Percentiles rank a stretch among this genome's conserved stretches.
These are phyloP conservation scores for Capsicum baccatum DNA, from an alignment of 257 asterid species.

Conservation along the genomic window DNA sequence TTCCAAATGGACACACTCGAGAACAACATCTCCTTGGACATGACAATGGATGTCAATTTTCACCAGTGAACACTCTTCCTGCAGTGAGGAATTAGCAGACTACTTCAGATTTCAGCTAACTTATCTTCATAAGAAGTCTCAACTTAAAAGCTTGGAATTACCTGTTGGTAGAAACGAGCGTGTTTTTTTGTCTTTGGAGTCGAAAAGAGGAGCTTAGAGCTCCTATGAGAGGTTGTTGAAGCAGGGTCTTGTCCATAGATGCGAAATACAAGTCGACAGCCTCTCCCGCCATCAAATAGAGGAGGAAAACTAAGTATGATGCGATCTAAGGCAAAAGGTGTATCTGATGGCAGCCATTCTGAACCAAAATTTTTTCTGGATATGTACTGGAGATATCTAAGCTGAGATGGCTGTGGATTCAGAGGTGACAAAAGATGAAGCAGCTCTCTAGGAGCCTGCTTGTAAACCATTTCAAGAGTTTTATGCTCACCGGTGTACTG, in stretches of 20 bases:
- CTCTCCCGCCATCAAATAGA: slow-evolving; percentile 72
- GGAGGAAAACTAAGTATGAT: slow-evolving; percentile 77
- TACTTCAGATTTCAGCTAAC: slow-evolving; percentile 34
- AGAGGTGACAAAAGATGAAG: slow-evolving; percentile 93
- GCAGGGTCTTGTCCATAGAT: slow-evolving; percentile 92
- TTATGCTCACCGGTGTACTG: slow-evolving; percentile 94
- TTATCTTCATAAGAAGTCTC: slow-evolving; percentile 28
- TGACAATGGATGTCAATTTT: slow-evolving; percentile 75
- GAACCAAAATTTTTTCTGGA: slow-evolving; percentile 75
- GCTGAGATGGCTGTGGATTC: slow-evolving; percentile 99
- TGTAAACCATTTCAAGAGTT: slow-evolving; percentile 97
- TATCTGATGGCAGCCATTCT: slow-evolving; percentile 94
- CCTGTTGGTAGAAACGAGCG: slow-evolving; percentile 75
- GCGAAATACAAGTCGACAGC: slow-evolving; percentile 88
- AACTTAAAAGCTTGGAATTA: slow-evolving; percentile 45
- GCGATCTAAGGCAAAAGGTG: slow-evolving; percentile 83
- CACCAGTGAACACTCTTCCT: slow-evolving; percentile 90
- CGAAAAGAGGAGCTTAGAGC: slow-evolving; percentile 87
- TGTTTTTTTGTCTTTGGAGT: slow-evolving; percentile 60
- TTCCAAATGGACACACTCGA: slow-evolving; percentile 91
- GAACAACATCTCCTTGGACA: slow-evolving; percentile 90
- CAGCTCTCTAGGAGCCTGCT: slow-evolving; percentile 97
- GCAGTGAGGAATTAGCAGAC: slow-evolving; percentile 47
- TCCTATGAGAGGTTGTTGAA: slow-evolving; percentile 70
- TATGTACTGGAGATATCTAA: slow-evolving; percentile 95